Evolutionary conservation across 805 yeast species (phyloP).

Genomic region (Candida pseudoglaebosa): DNA sequence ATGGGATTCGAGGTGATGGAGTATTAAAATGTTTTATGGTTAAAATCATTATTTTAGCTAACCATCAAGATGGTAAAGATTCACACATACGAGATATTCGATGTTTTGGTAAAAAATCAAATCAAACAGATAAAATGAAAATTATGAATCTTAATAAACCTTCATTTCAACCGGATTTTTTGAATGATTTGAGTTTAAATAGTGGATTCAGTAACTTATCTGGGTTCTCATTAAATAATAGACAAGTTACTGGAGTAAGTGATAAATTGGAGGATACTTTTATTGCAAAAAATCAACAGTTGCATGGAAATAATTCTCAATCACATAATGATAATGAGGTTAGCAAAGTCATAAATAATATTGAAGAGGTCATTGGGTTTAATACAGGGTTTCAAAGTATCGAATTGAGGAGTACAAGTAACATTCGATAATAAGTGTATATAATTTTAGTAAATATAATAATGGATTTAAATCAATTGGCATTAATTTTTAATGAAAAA

Average conservation of each 20-base stretch:
- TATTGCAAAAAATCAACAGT: not conserved
- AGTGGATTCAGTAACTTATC: conserved; percentile 23
- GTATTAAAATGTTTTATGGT: conserved; percentile 64
- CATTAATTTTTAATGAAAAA: conserved; percentile 69
- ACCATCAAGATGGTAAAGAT: conserved; percentile 95
- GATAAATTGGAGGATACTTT: not conserved
- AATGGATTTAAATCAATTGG: conserved; percentile 4
- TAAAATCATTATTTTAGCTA: conserved; percentile 59
- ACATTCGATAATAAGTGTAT: conserved; percentile 33
- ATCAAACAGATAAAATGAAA: not conserved
- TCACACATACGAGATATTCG: conserved; percentile 78
- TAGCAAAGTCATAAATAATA: conserved; percentile 26
- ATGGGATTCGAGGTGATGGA: conserved; percentile 49
- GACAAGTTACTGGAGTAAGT: conserved; percentile 9
- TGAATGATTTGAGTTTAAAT: conserved; percentile 22
- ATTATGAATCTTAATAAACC: conserved; percentile 2
- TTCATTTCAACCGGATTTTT: conserved; percentile 12
- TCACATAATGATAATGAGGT: not conserved
- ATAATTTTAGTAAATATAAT: too few relatives aligned
- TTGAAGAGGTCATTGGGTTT: conserved; percentile 37
- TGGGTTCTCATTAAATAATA: conserved; percentile 26
- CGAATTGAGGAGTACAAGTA: conserved; percentile 33
- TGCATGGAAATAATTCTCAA: conserved; percentile 2
- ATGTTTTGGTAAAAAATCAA: conserved; percentile 42
- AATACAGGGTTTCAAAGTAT: conserved; percentile 40